Conservation (phyloP, 495 filamentous ascomycete genomes). For the Penicillium chermesinum region DNA sequence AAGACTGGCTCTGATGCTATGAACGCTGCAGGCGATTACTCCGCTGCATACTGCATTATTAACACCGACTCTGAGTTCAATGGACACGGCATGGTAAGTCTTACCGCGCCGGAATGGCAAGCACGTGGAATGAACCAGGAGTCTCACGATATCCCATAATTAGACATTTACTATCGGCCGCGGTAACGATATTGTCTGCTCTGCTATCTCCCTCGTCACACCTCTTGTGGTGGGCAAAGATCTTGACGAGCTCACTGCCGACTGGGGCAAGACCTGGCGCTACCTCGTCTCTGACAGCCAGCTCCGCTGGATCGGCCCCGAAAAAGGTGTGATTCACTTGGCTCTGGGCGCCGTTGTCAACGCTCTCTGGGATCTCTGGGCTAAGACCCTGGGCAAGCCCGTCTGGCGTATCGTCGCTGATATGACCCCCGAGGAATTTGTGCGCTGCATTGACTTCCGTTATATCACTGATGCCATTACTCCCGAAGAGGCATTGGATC, state of each 20-base stretch:
- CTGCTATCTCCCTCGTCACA: conserved; percentile 72
- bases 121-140: background rate
- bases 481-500: conserved; percentile 71
- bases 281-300: conserved; percentile 87
- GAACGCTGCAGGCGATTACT: conserved; percentile 94
- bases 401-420: conserved; percentile 88
- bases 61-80: conserved; percentile 66
- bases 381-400: conserved; percentile 76
- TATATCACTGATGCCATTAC: conserved; percentile 94
- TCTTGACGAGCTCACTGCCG: conserved; percentile 65
- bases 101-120: background rate
- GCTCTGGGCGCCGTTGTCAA: conserved; percentile 89
- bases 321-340: conserved; percentile 92
- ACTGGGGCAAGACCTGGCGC: conserved; percentile 89
- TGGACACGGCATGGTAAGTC: conserved; percentile 82
- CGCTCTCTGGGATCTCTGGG: conserved; percentile 94
- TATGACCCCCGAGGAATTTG: conserved; percentile 82
- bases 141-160: background rate
- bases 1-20: conserved; percentile 96
- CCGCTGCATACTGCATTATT: conserved; percentile 86
- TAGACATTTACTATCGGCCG: conserved; percentile 96
- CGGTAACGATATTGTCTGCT: conserved; percentile 89
- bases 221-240: conserved; percentile 67
- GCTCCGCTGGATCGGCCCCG: conserved; percentile 90
- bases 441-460: conserved; percentile 83